Percentiles rank a stretch among this genome's conserved stretches.
These are phyloP conservation scores for Circinella minor DNA, from an alignment of 371 early-diverging fungal species.

Conservation along the genomic window DNA sequence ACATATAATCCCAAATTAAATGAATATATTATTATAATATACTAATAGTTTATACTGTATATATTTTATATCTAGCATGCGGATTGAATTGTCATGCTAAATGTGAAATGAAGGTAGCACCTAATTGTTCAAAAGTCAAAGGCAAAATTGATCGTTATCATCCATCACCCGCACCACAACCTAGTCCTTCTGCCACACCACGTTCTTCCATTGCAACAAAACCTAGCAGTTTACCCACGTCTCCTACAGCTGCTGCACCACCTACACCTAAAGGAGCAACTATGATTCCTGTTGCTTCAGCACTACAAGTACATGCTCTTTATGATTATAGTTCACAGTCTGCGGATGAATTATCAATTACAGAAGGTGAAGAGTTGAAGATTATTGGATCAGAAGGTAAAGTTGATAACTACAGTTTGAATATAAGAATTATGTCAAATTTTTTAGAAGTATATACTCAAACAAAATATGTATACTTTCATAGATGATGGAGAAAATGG, in stretches of 20 bases:
- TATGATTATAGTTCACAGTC: slow-evolving; percentile 81
- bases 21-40: too few relatives aligned
- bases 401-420: not conserved
- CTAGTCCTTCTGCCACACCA: slow-evolving; percentile 14
- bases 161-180: slow-evolving; percentile 22
- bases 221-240: not conserved
- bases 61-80: slow-evolving; percentile 54
- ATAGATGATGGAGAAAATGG: slow-evolving; percentile 67
- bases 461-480: not conserved
- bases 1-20: not conserved
- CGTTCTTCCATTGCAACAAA: slow-evolving; percentile 6
- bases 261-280: not conserved
- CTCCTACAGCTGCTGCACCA: not conserved
- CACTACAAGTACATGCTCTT: slow-evolving; percentile 55
- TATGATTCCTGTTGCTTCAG: not conserved
- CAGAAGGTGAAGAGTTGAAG: slow-evolving; percentile 67
- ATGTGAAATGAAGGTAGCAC: slow-evolving; percentile 87
- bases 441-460: not conserved
- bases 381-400: slow-evolving; percentile 58
- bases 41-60: too few relatives aligned
- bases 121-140: slow-evolving; percentile 69
- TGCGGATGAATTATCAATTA: slow-evolving; percentile 74
- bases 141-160: slow-evolving; percentile 61
- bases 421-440: not conserved
- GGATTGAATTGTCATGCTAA: slow-evolving; percentile 85